These are phyloP conservation scores for Ceratobasidium sp. DNA, from an alignment of 1,284 basidiomycete genomes.

Conservation along the genomic window DNA sequence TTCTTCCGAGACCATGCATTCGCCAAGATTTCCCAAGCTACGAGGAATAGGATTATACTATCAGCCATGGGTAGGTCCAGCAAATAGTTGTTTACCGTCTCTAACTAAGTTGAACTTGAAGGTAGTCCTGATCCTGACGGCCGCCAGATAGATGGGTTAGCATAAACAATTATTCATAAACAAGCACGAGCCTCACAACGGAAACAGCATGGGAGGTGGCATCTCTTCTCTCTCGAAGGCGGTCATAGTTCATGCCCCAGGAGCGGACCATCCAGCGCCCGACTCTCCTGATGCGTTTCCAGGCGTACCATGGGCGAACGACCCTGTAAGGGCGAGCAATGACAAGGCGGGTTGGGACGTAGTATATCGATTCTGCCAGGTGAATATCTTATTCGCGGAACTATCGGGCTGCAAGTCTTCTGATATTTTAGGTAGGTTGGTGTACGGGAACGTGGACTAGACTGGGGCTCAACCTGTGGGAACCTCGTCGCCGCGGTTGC, in stretches of 20 bases:
- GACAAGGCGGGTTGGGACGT: slow-evolving; percentile 45
- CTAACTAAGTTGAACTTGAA: slow-evolving; percentile 5
- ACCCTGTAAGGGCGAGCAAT: slow-evolving; percentile 23
- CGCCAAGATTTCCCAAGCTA: slow-evolving; percentile 22
- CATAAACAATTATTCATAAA: background rate
- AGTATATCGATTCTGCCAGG: slow-evolving; percentile 62
- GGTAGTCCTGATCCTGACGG: slow-evolving; percentile 84
- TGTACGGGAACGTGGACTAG: slow-evolving; percentile 69
- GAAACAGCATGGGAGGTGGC: slow-evolving; percentile 81
- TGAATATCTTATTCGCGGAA: background rate
- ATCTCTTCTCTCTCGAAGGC: slow-evolving; percentile 84
- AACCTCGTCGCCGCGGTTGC: slow-evolving; percentile 44
- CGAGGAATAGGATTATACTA: slow-evolving; percentile 41
- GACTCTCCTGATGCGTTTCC: slow-evolving; percentile 31
- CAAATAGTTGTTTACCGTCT: background rate
- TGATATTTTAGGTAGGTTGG: slow-evolving; percentile 55
- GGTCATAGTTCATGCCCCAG: slow-evolving; percentile 68
- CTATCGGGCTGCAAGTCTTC: background rate
- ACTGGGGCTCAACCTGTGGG: slow-evolving; percentile 76
- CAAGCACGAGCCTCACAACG: slow-evolving; percentile 48
- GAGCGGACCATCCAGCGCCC: slow-evolving; percentile 53
- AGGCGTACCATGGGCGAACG: slow-evolving; percentile 45
- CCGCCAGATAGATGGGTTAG: slow-evolving; percentile 75
- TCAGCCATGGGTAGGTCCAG: slow-evolving; percentile 44
- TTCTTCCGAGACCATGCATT: slow-evolving; percentile 44